These are phyloP conservation scores for Phylloporus sp. DNA, from an alignment of 768 basidiomycete genomes.

Conservation along the genomic window DNA sequence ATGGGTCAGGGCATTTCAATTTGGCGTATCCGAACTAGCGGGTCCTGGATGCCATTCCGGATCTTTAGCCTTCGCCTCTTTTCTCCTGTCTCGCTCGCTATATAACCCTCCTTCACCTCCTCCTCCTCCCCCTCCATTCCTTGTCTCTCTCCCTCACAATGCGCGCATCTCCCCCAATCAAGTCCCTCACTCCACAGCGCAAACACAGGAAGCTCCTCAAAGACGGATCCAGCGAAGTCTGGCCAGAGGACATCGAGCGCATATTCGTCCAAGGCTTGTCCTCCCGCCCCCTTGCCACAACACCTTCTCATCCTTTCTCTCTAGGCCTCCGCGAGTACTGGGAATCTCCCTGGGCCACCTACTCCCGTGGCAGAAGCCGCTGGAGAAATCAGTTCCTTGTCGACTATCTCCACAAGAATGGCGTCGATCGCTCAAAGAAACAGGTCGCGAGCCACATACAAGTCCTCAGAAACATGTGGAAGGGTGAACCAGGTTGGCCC, in stretches of 20 bases:
- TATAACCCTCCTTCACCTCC: slow-evolving; percentile 33
- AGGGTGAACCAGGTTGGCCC: slow-evolving; percentile 68
- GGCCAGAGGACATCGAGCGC: slow-evolving; percentile 75
- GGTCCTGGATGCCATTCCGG: slow-evolving; percentile 34
- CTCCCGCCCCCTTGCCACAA: background rate
- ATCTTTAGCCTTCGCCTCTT: slow-evolving; percentile 41
- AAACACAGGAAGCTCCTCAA: slow-evolving; percentile 84
- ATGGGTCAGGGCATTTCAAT: slow-evolving; percentile 31
- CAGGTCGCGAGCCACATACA: slow-evolving; percentile 90
- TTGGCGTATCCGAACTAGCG: slow-evolving; percentile 24
- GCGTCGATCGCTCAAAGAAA: slow-evolving; percentile 74
- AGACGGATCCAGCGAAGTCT: slow-evolving; percentile 73
- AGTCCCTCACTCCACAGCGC: slow-evolving; percentile 58
- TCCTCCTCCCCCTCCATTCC: slow-evolving; percentile 7
- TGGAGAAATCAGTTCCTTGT: slow-evolving; percentile 86
- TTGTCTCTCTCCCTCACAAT: slow-evolving; percentile 14
- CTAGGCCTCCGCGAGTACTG: slow-evolving; percentile 72
- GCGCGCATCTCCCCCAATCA: slow-evolving; percentile 20
- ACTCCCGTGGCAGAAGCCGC: slow-evolving; percentile 70
- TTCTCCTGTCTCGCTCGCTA: slow-evolving; percentile 29
- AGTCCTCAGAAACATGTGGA: slow-evolving; percentile 84
- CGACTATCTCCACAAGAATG: slow-evolving; percentile 66
- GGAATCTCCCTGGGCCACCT: slow-evolving; percentile 77
- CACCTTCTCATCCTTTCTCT: slow-evolving; percentile 2
- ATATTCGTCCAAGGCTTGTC: slow-evolving; percentile 67